Evolutionary conservation across 805 yeast species (phyloP).

Genomic region (Barnettozyma salicaria): DNA sequence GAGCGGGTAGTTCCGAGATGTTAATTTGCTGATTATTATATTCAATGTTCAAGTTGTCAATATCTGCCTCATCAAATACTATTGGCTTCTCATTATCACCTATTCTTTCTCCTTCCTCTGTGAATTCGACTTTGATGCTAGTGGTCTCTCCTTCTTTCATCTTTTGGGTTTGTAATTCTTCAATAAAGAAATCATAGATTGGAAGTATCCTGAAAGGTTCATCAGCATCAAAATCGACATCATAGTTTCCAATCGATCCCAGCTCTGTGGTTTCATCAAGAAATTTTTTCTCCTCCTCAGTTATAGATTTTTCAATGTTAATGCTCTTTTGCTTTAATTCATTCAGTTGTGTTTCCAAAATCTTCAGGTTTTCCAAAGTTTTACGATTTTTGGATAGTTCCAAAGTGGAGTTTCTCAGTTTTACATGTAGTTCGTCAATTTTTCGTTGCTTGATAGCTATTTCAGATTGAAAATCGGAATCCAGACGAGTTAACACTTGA

Average conservation of each 20-base stretch:
- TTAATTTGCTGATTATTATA: constrained; percentile 19
- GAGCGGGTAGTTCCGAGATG: constrained; percentile 29
- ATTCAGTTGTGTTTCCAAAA: constrained; percentile 35
- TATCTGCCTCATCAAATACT: constrained; percentile 7
- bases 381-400: constrained; percentile 42
- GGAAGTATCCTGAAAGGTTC: constrained; percentile 77
- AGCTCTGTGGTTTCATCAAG: constrained; percentile 35
- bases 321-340: constrained; percentile 49
- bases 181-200: constrained; percentile 49
- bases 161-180: constrained; percentile 25
- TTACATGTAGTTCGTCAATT: constrained; percentile 47
- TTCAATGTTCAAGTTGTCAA: constrained; percentile 9
- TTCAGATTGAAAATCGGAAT: constrained; percentile 55
- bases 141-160: background rate
- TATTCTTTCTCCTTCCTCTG: constrained; percentile 24
- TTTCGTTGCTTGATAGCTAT: constrained; percentile 45
- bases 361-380: constrained; percentile 47
- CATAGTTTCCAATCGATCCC: constrained; percentile 35
- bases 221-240: constrained; percentile 74
- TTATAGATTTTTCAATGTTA: constrained; percentile 57
- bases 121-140: constrained; percentile 4
- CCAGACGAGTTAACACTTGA: constrained; percentile 44
- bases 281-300: constrained; percentile 56
- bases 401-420: constrained; percentile 51
- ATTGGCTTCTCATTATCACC: constrained; percentile 7